Evolutionary conservation across 768 basidiomycete species (phyloP).

Genomic region (Podaxis carcinomalis): DNA sequence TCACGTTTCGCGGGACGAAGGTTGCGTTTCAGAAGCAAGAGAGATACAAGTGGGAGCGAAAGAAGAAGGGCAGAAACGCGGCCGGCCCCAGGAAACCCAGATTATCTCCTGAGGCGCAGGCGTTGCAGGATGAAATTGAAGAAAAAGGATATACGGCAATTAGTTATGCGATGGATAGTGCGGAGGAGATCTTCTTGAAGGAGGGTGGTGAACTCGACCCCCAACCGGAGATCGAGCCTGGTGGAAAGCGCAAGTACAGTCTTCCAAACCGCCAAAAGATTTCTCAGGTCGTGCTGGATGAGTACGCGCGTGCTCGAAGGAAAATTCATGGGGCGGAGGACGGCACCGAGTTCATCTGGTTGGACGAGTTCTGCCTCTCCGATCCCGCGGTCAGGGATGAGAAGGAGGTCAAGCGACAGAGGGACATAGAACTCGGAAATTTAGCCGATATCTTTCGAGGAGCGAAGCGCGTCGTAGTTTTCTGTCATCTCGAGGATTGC

Average conservation of each 20-base stretch:
- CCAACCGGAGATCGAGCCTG: neutral
- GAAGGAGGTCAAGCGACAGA: neutral
- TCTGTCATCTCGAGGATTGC: conserved; percentile 6
- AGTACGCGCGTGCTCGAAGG: conserved; percentile 1
- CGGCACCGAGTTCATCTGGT: conserved; percentile 5
- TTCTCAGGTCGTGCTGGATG: neutral
- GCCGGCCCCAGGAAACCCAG: neutral
- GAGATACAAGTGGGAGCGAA: neutral
- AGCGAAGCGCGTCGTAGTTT: conserved; percentile 3
- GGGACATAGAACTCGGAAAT: conserved; percentile 1
- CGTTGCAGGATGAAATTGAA: neutral
- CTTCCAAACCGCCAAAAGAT: neutral
- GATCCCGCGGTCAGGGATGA: neutral
- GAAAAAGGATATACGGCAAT: conserved; percentile 1
- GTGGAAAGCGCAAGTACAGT: conserved; percentile 2
- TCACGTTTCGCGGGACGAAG: neutral
- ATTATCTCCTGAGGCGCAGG: neutral
- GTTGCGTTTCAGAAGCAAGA: neutral
- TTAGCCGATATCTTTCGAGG: conserved; percentile 9
- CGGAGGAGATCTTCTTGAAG: neutral
- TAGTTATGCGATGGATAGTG: conserved; percentile 8
- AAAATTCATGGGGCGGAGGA: neutral
- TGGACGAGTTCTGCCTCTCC: conserved; percentile 11
- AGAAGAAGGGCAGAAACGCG: neutral
- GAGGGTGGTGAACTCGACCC: neutral